Conservation (phyloP, 1,284 basidiomycete genomes). For the Albatrellus sp. region DNA sequence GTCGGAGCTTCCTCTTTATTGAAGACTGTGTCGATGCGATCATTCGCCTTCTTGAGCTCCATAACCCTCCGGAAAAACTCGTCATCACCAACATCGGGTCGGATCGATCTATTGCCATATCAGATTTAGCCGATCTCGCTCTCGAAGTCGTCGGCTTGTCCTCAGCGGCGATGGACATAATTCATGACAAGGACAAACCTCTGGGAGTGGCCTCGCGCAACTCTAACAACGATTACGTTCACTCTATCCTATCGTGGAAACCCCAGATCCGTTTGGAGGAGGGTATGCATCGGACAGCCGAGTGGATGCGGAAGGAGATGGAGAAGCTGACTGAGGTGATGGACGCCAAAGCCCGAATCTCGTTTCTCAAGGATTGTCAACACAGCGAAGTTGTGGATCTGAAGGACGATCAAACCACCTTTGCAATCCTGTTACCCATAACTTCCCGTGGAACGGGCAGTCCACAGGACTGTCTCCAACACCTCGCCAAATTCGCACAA, state of each 20-base stretch:
- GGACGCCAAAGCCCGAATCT: constrained; percentile 5
- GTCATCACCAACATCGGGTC: constrained; percentile 38
- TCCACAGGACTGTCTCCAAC: constrained; percentile 25
- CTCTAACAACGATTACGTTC: constrained; percentile 33
- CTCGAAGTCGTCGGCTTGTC: constrained; percentile 21
- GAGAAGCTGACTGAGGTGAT: constrained; percentile 11
- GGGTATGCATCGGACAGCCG: constrained; percentile 31
- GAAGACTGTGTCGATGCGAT: constrained; percentile 39
- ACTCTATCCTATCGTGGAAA: constrained; percentile 26
- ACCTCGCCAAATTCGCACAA: constrained; percentile 28
- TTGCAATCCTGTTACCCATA: constrained; percentile 44
- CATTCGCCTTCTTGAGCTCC: constrained; percentile 23
- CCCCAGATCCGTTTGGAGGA: constrained; percentile 27
- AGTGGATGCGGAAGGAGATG: constrained; percentile 35
- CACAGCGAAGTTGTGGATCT: constrained; percentile 28
- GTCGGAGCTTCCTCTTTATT: constrained; percentile 44
- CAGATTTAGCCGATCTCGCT: constrained; percentile 31
- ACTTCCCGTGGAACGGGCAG: constrained; percentile 32
- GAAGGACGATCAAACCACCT: constrained; percentile 21
- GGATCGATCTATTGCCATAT: constrained; percentile 28
- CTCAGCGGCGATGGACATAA: constrained; percentile 18
- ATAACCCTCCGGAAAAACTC: constrained; percentile 21
- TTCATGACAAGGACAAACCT: constrained; percentile 20
- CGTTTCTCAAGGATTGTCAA: constrained; percentile 14
- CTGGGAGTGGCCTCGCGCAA: constrained; percentile 39